Base-by-base conservation (phyloP, 768 basidiomycete genomes). In the Termitomyces eurrhizus region DNA sequence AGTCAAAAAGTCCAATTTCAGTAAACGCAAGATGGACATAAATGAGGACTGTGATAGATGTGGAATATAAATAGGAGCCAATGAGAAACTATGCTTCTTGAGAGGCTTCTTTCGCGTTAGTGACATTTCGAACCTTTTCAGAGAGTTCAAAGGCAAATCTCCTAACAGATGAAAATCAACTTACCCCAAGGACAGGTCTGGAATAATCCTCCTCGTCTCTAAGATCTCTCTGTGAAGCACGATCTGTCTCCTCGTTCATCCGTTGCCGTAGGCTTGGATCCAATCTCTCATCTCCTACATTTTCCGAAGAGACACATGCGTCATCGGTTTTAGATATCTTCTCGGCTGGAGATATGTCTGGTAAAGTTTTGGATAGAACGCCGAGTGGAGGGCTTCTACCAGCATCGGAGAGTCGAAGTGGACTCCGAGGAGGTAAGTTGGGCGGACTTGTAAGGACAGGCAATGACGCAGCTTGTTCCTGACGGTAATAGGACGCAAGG, bases 201-300 rank as follows among this genome's bases (percentile, higher is more conserved):
- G 79, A 80, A 72, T 84, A 83, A 61, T 84, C 85, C 61, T 84
- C 80, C 33, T 83, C 79, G 64, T 87, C 84, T 62, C 71, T 74
- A 49, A 78, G 67, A 49, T 71, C 77, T 61, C 65, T 64, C 35
- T 68, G 66, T 18, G 71, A 70, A 36, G 64, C 68, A 32, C 66
- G 68, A 33, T 73, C 72, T 32, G 70, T 67, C 33, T 62, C 65
- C 46, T 50, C 61, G 61, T 69, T 65, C 66, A 74, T 59, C 52
- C 78, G 67, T 60, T 73, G 70, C 59, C 76, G 74, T 54, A 81
- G 64, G 24, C 70, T 75, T n/a, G 80, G 81, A 66, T 81, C 78
- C 16, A 81, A 66, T 52, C 80, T 73, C 44, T 77, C 74, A 64
- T 83, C 80, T 16, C 67, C 71, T 21, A 69, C 65, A 51, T 69